Conservation (phyloP, 2,329 filamentous ascomycete species). For the Penicillium sp. region DNA sequence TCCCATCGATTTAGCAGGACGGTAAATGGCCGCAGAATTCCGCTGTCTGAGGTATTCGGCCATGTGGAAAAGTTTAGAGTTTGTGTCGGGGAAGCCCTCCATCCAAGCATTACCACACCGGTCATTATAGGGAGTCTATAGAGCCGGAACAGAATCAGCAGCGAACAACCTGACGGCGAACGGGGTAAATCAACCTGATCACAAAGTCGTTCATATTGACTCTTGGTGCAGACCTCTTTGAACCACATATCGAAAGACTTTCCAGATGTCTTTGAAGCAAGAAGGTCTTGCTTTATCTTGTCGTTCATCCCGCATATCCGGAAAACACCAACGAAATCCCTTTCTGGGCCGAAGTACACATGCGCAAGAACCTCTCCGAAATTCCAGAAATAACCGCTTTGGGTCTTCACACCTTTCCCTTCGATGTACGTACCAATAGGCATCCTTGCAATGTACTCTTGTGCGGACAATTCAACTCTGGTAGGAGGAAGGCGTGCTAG, state of each 20-base stretch:
- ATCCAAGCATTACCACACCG: conserved; percentile 32
- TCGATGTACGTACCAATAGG: background rate
- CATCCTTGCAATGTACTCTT: conserved; percentile 9
- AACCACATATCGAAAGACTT: conserved; percentile 32
- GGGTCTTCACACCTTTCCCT: background rate
- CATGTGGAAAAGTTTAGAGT: conserved; percentile 25
- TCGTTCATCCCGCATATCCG: conserved; percentile 28
- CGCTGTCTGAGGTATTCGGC: conserved; percentile 26
- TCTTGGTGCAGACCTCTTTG: conserved; percentile 29
- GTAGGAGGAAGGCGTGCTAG: background rate
- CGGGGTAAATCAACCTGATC: conserved; percentile 17
- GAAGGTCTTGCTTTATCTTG: conserved; percentile 14
- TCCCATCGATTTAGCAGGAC: conserved; percentile 8
- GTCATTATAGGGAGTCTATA: background rate
- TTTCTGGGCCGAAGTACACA: conserved; percentile 32
- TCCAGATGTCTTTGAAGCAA: conserved; percentile 2
- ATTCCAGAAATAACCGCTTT: conserved; percentile 19
- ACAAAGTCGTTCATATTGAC: conserved; percentile 29
- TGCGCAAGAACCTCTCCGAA: conserved; percentile 27
- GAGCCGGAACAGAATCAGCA: background rate
- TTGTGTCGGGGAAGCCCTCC: conserved; percentile 34
- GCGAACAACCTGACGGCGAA: background rate
- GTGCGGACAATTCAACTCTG: background rate
- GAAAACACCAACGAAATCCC: conserved; percentile 28
- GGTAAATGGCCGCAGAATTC: conserved; percentile 32